Evolutionary conservation across 192 early-diverging fungal genomes (phyloP), one percentile per base, ranked within the genome.

Genomic region (Phycomyces blakesleeanus): DNA sequence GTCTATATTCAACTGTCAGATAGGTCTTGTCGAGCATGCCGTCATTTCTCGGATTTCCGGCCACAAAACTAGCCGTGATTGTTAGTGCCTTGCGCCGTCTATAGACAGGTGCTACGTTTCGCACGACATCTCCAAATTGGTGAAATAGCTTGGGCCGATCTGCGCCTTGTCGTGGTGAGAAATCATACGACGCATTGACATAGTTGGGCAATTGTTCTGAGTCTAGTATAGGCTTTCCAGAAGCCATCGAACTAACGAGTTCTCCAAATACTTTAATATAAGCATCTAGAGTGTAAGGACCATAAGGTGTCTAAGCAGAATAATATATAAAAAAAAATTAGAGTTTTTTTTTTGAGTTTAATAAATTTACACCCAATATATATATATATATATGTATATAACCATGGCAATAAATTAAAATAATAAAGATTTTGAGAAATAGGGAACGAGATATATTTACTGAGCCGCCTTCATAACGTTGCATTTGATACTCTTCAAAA

Each of bases 391-490:
- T n/a, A n/a, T n/a, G n/a, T n/a, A n/a, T n/a, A n/a, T n/a, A n/a
- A n/a, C n/a, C n/a, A n/a, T n/a, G n/a, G n/a, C n/a, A n/a, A n/a
- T n/a, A n/a, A n/a, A n/a, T n/a, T n/a, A n/a, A n/a, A n/a, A n/a
- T n/a, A n/a, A n/a, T n/a, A n/a, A n/a, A n/a, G n/a, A n/a, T n/a
- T n/a, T n/a, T n/a, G n/a, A n/a, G n/a, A n/a, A n/a, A n/a, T n/a
- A n/a, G n/a, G n/a, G n/a, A n/a, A n/a, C n/a, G n/a, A n/a, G n/a
- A n/a, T n/a, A 0, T 3, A 6, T 56, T 61, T 68, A 68, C 66
- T 16, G 76, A 78, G 9, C 74, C 84, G 1, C 73, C 85, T 76
- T 87, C 85, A 56, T 87, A 87, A 57, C 84, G 65, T 68, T 87
- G 85, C 9, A 74, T 53, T 41, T 78, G 67, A 56, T 87, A 87